These are phyloP conservation scores for Solanum chiquidenum DNA, from an alignment of 257 asterid species.

Conservation along the genomic window DNA sequence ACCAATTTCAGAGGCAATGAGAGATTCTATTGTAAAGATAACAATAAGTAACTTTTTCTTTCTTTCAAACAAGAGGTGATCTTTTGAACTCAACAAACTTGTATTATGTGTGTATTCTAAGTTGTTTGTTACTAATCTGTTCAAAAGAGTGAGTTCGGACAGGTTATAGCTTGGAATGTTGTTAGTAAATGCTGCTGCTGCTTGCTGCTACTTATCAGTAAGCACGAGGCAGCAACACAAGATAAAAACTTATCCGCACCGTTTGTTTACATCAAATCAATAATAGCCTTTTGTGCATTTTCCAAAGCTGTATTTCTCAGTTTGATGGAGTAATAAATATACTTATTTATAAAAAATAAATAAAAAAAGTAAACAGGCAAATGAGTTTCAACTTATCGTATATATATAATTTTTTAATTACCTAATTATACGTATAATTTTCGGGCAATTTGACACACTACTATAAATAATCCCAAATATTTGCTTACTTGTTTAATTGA, in stretches of 20 bases:
- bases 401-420: not conserved
- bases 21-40: not conserved
- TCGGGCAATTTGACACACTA: not conserved
- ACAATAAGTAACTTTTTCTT: not conserved
- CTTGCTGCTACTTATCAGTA: not conserved
- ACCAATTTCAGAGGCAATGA: not conserved
- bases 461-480: not conserved
- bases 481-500: not conserved
- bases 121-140: not conserved
- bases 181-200: not conserved
- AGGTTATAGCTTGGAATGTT: not conserved
- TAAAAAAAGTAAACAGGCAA: not conserved
- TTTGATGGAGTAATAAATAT: not conserved
- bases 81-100: not conserved
- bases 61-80: not conserved
- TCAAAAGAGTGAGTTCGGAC: not conserved
- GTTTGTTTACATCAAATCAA: not conserved
- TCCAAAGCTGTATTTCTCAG: not conserved
- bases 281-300: not conserved
- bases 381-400: not conserved
- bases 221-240: not conserved
- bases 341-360: not conserved
- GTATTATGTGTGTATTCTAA: not conserved
- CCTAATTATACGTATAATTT: not conserved
- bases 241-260: not conserved